A percentile compares a stretch with the other conserved stretches of the same genome.
These are phyloP conservation scores for Phytophthora sp. DNA, from an alignment of 352 stramenopile genomes.

Conservation along the genomic window DNA sequence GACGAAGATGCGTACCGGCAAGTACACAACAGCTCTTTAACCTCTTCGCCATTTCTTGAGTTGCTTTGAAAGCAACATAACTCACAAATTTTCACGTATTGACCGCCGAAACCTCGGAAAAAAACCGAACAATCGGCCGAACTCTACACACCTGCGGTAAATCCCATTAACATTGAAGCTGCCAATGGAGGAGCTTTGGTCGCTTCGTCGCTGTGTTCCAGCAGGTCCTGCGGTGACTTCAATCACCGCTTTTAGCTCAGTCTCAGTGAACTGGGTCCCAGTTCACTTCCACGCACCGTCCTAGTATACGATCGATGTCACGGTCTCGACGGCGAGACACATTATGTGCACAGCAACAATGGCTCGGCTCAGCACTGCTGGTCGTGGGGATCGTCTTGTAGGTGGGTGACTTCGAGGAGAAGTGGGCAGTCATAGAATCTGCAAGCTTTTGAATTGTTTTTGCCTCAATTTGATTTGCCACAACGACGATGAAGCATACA, in stretches of 20 bases:
- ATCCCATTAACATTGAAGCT: slow-evolving; percentile 39
- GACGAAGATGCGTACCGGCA: no score
- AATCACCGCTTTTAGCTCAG: no score
- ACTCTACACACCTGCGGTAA: slow-evolving; percentile 35
- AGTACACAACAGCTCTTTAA: no score
- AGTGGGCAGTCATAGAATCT: no score
- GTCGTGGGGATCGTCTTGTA: slow-evolving; percentile 44
- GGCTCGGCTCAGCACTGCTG: slow-evolving; percentile 36
- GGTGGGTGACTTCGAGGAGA: slow-evolving; percentile 14
- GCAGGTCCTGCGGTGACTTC: no score
- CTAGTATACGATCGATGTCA: slow-evolving; percentile 49
- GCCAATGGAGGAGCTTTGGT: slow-evolving; percentile 10
- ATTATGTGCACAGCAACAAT: slow-evolving; percentile 51
- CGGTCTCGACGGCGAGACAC: slow-evolving; percentile 39
- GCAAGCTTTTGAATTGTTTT: no score
- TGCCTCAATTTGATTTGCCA: no score
- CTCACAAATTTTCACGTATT: slow-evolving; percentile 1
- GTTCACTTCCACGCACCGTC: slow-evolving; percentile 50
- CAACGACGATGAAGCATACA: no score
- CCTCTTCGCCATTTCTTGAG: neutral
- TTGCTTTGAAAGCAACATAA: neutral
- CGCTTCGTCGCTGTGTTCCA: slow-evolving; percentile 29
- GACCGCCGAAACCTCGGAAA: slow-evolving; percentile 7
- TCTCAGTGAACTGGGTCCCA: slow-evolving; percentile 30
- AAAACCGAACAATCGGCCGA: slow-evolving; percentile 29